These are phyloP conservation scores for Castanopsis chinensis DNA, from an alignment of 306 rosid species.

Conservation along the genomic window DNA sequence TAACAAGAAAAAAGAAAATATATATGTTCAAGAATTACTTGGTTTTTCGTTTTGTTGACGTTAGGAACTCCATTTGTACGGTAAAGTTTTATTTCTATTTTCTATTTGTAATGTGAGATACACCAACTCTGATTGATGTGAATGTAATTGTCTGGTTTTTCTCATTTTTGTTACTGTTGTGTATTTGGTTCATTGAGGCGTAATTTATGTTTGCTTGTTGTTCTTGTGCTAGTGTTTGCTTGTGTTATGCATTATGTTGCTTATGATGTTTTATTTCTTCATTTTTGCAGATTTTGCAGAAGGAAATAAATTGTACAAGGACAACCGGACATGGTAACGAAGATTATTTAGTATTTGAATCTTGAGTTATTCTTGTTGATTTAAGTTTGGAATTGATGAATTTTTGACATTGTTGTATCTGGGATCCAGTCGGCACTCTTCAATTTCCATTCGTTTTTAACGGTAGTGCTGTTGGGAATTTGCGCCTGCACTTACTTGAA, in stretches of 20 bases:
- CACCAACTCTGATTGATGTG: too few relatives aligned
- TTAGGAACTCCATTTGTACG: not conserved
- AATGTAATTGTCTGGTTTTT: too few relatives aligned
- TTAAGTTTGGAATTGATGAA: not conserved
- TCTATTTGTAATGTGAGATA: too few relatives aligned
- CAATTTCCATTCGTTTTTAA: constrained; percentile 51
- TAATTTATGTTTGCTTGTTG: not conserved
- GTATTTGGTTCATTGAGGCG: too few relatives aligned
- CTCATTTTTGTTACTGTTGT: too few relatives aligned
- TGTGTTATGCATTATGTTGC: not conserved
- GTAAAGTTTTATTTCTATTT: not conserved
- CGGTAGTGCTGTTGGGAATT: constrained; percentile 47
- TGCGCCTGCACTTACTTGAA: constrained; percentile 50
- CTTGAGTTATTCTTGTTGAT: not conserved
- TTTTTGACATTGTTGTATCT: constrained; percentile 22
- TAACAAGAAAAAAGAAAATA: not conserved
- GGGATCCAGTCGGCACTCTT: constrained; percentile 49
- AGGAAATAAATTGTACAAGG: constrained; percentile 14
- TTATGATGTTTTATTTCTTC: not conserved
- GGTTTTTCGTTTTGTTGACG: not conserved
- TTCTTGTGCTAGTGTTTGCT: not conserved
- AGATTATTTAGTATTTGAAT: not conserved
- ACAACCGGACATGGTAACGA: constrained; percentile 24
- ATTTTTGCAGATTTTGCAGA: constrained; percentile 17
- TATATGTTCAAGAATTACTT: not conserved